Percentiles rank a stretch among this genome's conserved stretches.
These are phyloP conservation scores for Panicum virgatum DNA, from an alignment of 202 grass and related monocot species.

Conservation along the genomic window DNA sequence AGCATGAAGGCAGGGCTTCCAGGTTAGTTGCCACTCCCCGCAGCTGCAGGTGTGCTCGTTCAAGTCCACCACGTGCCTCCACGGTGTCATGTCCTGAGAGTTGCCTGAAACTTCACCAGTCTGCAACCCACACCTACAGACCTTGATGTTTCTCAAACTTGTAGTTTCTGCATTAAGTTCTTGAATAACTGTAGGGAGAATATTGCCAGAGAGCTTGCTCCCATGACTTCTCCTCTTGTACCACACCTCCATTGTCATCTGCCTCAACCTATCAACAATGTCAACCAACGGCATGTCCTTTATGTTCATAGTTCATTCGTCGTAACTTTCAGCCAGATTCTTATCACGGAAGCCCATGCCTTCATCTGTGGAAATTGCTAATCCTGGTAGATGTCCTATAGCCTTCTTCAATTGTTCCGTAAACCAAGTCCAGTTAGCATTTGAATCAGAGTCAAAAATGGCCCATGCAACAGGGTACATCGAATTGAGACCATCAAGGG, in stretches of 20 bases:
- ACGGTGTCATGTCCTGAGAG: conserved; percentile 3
- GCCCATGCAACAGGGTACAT: conserved; percentile 38
- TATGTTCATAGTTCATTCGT: conserved; percentile 16
- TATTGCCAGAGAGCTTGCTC: conserved; percentile 18
- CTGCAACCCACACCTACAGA: neutral
- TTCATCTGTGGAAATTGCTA: neutral
- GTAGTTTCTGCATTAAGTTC: conserved; percentile 6
- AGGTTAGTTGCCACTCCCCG: conserved; percentile 14
- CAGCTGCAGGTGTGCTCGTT: conserved; percentile 14
- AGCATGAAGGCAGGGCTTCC: conserved; percentile 27
- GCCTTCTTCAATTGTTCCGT: conserved; percentile 3
- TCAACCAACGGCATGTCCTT: conserved; percentile 29
- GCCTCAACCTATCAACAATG: conserved; percentile 20
- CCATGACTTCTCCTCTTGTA: conserved; percentile 12
- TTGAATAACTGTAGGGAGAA: conserved; percentile 19
- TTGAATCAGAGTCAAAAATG: neutral
- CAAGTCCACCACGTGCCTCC: conserved; percentile 34
- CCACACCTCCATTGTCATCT: conserved; percentile 11
- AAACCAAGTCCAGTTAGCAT: conserved; percentile 26
- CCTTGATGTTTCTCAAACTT: conserved; percentile 10
- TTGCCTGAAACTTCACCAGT: conserved; percentile 23
- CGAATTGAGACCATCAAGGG: conserved; percentile 19
- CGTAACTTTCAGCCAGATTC: neutral
- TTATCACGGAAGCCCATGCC: neutral
- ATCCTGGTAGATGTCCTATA: conserved; percentile 4